Conservation (phyloP, 140 eudicot species). For the Cichorium intybus region DNA sequence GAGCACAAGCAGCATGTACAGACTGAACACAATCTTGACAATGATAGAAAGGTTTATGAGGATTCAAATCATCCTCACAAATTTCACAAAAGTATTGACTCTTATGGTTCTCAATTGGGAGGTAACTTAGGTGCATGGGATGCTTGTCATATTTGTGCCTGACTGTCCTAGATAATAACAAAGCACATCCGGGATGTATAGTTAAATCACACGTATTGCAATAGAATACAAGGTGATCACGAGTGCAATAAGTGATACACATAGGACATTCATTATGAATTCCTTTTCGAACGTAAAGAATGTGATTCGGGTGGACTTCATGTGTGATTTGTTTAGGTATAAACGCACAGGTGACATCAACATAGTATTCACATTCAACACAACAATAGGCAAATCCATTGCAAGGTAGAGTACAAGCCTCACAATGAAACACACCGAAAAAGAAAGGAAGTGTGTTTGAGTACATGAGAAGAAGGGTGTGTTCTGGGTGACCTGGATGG, state of each 20-base stretch:
- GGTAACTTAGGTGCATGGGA: background rate
- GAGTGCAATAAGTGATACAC: background rate
- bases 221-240: no score
- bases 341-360: conserved; percentile 23
- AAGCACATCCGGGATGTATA: conserved; percentile 3
- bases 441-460: background rate
- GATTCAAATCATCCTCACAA: no score
- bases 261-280: no score
- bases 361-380: background rate
- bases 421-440: background rate
- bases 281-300: no score
- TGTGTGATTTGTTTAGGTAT: conserved; percentile 12
- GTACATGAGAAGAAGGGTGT: background rate
- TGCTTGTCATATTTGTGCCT: conserved; percentile 7
- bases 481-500: background rate
- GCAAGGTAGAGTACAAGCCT: background rate
- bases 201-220: background rate
- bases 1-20: background rate
- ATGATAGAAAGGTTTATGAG: no score
- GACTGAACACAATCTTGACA: background rate
- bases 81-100: no score
- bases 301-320: conserved; percentile 16
- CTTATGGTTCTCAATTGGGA: background rate
- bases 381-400: conserved; percentile 6
- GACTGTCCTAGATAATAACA: background rate